Evolutionary conservation across 1,284 basidiomycete genomes (phyloP), one percentile per base, ranked within the genome.

Genomic region (Porodaedalea pini): DNA sequence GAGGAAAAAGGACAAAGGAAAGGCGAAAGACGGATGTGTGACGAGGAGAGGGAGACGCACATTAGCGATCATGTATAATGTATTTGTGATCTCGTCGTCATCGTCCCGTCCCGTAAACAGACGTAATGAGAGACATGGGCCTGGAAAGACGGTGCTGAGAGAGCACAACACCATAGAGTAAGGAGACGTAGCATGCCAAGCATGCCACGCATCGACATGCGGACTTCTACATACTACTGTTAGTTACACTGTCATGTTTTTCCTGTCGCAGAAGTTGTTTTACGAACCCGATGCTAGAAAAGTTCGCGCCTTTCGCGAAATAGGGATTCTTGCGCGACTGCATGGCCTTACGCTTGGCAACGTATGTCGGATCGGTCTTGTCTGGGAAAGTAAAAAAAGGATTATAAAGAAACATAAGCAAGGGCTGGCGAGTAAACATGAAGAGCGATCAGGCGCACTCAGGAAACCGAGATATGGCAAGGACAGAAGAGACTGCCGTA

Each of bases 51-150:
- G 23, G 51, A 11, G 36, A 29, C 48, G 66, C 60, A 86, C 86
- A 63, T 88, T 89, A 10, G 78, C 81, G 59, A 90, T 80, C 55
- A 75, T 73, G 63, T 86, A 85, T 19, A 89, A 67, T 2, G 79
- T 76, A 7, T 76, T 69, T 57, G 82, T 53, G 43, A 91, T 90
- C 62, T 89, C 87, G 13, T 74, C 67, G 64, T 90, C 86, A 62
- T 87, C 74, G 63, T 89, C 81, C n/a, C 1, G 84, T 85, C 2
- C 88, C 84, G 65, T 83, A 90, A 50, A 90, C 85, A 13, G 82
- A 80, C 19, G 83, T 84, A 36, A 90, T 81, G 48, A 83, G 83
- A 11, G 86, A 86, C 88, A 90, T 91, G 0, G 88, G 88, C 88
- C 82, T 83, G 54, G 7, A 34, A 56, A 45, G 54, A 17, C 11